A percentile compares a stretch with the other conserved stretches of the same genome.
phyloP scores from a whole-genome alignment of 257 asterid genomes.

The Nicotiana attenuata region DNA sequence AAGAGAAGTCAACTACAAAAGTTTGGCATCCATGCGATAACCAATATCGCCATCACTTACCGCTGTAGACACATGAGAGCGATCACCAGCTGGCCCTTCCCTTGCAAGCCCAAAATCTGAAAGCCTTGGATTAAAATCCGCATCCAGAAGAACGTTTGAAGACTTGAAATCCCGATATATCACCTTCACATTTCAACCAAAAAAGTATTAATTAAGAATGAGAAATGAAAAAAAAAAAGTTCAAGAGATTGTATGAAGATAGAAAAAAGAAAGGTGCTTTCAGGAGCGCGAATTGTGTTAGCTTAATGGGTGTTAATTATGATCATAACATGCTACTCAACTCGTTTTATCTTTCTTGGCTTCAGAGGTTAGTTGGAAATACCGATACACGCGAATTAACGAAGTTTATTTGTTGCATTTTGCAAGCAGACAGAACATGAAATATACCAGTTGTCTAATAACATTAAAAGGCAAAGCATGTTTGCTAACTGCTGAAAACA shows the following conservation, averaged over 20 bases:
- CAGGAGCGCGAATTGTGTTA: not conserved
- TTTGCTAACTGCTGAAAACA: not conserved
- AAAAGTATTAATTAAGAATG: not conserved
- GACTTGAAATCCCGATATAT: conserved; percentile 89
- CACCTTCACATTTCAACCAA: conserved; percentile 38
- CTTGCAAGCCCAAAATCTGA: conserved; percentile 98
- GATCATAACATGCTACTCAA: not conserved
- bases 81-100: conserved; percentile 81
- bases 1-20: not conserved
- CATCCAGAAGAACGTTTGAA: conserved; percentile 78
- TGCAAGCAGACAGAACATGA: not conserved
- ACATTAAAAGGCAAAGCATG: not conserved
- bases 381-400: not conserved
- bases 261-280: not conserved
- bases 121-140: conserved; percentile 66
- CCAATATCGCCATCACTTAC: conserved; percentile 32
- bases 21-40: not conserved
- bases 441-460: not conserved
- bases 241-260: not conserved
- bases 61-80: conserved; percentile 84
- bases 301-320: not conserved
- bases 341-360: not conserved
- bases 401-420: not conserved
- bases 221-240: not conserved
- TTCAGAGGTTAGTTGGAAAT: not conserved